Percentiles rank a stretch among this genome's conserved stretches.
Conservation (phyloP, 768 basidiomycete species). For the Dioszegia crocea region DNA sequence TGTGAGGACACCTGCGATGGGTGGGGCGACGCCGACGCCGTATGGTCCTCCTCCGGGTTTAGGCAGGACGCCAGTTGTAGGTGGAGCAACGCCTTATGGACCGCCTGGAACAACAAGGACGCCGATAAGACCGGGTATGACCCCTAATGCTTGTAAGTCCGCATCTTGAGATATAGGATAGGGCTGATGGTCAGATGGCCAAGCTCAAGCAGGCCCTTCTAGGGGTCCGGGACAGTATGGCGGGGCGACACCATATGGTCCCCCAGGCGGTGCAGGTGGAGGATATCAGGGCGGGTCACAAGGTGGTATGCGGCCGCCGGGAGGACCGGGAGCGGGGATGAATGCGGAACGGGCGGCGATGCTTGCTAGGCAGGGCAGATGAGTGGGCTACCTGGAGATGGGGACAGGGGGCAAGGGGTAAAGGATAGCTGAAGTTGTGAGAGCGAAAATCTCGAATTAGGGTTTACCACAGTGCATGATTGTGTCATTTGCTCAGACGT, state of each 20-base stretch:
- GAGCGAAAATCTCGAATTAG: background rate
- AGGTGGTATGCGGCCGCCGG: slow-evolving; percentile 1
- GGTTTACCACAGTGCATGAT: background rate
- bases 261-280: background rate
- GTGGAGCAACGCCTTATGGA: slow-evolving; percentile 11
- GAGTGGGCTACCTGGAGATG: background rate
- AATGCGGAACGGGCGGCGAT: slow-evolving; percentile 45
- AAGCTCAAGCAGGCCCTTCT: slow-evolving; percentile 9
- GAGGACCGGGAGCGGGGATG: slow-evolving; percentile 19
- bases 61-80: slow-evolving; percentile 24
- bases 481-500: too few species aligned
- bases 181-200: background rate
- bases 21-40: slow-evolving; percentile 7
- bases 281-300: slow-evolving; percentile 56
- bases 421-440: background rate
- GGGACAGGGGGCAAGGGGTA: too few species aligned
- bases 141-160: slow-evolving; percentile 43
- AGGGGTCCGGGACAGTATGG: slow-evolving; percentile 11
- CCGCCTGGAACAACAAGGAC: slow-evolving; percentile 11
- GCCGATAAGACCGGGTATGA: slow-evolving; percentile 29
- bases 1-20: slow-evolving; percentile 22
- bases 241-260: slow-evolving; percentile 2
- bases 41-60: slow-evolving; percentile 6
- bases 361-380: slow-evolving; percentile 34
- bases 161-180: too few species aligned